A percentile compares a stretch with the other conserved stretches of the same genome.
phyloP scores from a whole-genome alignment of 148 eudicot species.

The Chenopodium album region DNA sequence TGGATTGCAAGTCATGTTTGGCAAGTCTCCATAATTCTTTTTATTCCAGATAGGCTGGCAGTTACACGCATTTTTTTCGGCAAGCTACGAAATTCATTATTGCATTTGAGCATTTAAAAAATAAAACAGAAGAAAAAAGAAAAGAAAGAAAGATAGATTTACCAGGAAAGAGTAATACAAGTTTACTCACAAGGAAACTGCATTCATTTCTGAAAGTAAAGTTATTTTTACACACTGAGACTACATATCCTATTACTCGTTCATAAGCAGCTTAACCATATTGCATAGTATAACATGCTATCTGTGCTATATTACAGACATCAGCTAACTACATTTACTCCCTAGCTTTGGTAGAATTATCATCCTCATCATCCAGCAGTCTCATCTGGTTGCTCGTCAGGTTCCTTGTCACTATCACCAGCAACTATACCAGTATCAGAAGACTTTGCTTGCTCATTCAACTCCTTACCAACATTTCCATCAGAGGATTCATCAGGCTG shows the following conservation, averaged over 20 bases:
- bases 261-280: background rate
- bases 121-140: accelerated
- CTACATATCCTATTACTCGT: background rate
- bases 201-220: background rate
- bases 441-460: constrained; percentile 27
- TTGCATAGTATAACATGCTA: background rate
- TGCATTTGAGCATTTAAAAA: background rate
- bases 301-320: background rate
- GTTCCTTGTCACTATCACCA: constrained; percentile 6
- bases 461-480: constrained; percentile 17
- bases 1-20: background rate
- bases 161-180: background rate
- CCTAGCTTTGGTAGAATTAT: background rate
- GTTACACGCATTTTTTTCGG: background rate
- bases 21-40: background rate
- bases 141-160: too few relatives aligned
- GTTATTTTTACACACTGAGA: background rate
- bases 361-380: background rate
- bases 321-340: background rate
- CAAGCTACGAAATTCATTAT: background rate
- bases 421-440: background rate
- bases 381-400: constrained; percentile 10
- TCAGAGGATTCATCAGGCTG: constrained; percentile 28
- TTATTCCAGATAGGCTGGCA: background rate
- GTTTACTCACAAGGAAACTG: background rate